Evolutionary conservation across 2,329 filamentous ascomycete species (phyloP), one percentile per base, ranked within the genome.

Genomic region (Scedosporium apiospermum): DNA sequence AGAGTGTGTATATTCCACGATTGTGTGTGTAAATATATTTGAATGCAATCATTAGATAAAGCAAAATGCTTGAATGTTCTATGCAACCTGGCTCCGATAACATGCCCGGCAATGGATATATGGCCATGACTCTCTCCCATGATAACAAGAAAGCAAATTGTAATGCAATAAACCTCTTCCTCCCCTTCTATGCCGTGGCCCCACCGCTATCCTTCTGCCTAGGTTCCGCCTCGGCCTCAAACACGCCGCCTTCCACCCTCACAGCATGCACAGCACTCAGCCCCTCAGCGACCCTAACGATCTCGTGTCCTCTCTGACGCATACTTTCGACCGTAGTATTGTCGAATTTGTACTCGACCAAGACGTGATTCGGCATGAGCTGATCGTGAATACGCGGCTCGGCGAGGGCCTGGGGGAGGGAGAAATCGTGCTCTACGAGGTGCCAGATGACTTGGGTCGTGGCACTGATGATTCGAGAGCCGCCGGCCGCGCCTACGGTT

Each of bases 381-480:
- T 96, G 92, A 70, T 96, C 90, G 70, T 96, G 92, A 23, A 96
- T 75, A 7, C 92, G 79, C 0, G 89, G 89, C 68, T 82, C 73
- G 0, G 77, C 78, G 14, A 96, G 78, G 0, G 90, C 88, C 60
- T 88, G 77, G 0, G 76, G 73, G 4, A 87, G 79, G 0, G 80
- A 83, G 73, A 87, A 77, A 14, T 68, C 71, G 65, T 85, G 81
- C 68, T 93, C 88, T 2, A 96, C 76, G 5, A 90, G 80, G 69
- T 91, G 83, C 75, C 90, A 88, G 4, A 92, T 76, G 46, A 87
- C 86, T 71, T 91, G 90, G 6, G 91, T 80, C 0, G 89, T 93
- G 3, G 89, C 77, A 0, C 90, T 93, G 71, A 93, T 91, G 76
- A 96, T 96, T 30, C 90, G 83, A 21, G 86, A 90, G 3, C 91